Base-by-base conservation (phyloP, 2,329 filamentous ascomycete genomes). In the Fusarium subglutinans region DNA sequence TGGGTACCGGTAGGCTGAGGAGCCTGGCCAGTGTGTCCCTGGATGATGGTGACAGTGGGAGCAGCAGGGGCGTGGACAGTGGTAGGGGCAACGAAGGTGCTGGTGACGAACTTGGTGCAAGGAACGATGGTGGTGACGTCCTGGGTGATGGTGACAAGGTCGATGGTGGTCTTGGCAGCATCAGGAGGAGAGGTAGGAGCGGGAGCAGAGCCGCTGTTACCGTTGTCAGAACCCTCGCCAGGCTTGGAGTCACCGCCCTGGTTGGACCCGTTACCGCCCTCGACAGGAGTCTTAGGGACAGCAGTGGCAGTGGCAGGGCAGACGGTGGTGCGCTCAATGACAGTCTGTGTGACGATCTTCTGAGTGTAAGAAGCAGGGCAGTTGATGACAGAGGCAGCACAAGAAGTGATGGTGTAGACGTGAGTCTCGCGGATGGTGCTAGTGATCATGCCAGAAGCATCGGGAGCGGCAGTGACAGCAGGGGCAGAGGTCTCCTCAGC, bases 281-380 rank as follows among this genome's bases (percentile, higher is more conserved):
- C 30, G 28, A 40, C 35, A 1, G 66, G 56, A 20, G 61, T 62
- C 35, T 38, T 13, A 5, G 70, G 58, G 37, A 63, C 51, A 28
- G 53, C 64, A 24, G 72, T 74, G 35, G 73, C 69, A 47, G 68
- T 68, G 30, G 67, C 75, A 45, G 77, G 77, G 71, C 77, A 79
- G 53, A 78, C 63, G 26, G 71, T 77, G 33, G 72, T 68, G 54
- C 62, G 69, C 44, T 69, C 69, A 7, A 74, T 37, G 37, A 78
- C 63, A 37, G 73, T 77, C 33, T 65, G 61, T 38, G 79, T 76
- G 44, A 84, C 65, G 24, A 80, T 78, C 43, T 78, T 77, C 51
- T 81, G 80, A 74, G 77, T 80, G 55, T 81, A 81, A 35, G 78
- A 76, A 38, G 81, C 79, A 33, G 83, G 83, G 80, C 83, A 85